A percentile compares a stretch with the other conserved stretches of the same genome.
Conservation (phyloP, 2,329 filamentous ascomycete species). For the Drechslera avenae region DNA sequence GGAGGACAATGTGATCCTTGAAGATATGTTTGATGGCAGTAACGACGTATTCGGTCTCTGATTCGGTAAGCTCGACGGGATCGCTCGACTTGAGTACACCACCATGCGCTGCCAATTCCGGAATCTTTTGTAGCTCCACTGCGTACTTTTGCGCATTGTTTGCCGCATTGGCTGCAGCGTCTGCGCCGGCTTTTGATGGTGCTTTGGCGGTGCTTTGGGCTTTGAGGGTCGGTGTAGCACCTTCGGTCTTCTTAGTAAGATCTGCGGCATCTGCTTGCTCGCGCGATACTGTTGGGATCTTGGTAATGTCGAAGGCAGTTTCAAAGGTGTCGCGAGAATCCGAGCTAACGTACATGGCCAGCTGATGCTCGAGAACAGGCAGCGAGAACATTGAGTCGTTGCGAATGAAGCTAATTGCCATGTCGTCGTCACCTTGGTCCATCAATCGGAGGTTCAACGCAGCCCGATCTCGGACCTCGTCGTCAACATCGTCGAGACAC, state of each 20-base stretch:
- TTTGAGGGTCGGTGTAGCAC: conserved; percentile 90
- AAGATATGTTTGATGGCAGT: conserved; percentile 94
- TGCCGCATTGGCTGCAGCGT: conserved; percentile 75
- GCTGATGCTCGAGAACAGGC: conserved; percentile 92
- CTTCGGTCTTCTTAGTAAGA: conserved; percentile 94
- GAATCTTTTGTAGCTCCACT: conserved; percentile 83
- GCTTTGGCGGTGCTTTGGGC: conserved; percentile 84
- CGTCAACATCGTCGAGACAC: conserved; percentile 95
- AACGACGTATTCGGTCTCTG: conserved; percentile 97
- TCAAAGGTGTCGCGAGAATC: conserved; percentile 86
- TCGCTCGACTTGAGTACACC: conserved; percentile 88
- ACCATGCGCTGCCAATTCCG: conserved; percentile 89
- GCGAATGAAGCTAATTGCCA: conserved; percentile 87
- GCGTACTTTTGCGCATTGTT: conserved; percentile 87
- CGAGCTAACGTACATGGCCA: conserved; percentile 96
- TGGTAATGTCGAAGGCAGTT: conserved; percentile 84
- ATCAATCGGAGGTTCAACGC: conserved; percentile 91
- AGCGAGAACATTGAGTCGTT: conserved; percentile 97
- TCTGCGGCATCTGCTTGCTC: conserved; percentile 97
- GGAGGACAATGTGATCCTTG: conserved; percentile 93
- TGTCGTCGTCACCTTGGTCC: conserved; percentile 81
- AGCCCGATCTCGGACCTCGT: conserved; percentile 95
- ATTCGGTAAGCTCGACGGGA: conserved; percentile 88
- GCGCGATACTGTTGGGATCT: conserved; percentile 89
- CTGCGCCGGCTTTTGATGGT: conserved; percentile 68